Percentiles rank a stretch among this genome's conserved stretches.
Evolutionary conservation across 345 rosid species (phyloP).

Genomic region (Acer campestre): DNA sequence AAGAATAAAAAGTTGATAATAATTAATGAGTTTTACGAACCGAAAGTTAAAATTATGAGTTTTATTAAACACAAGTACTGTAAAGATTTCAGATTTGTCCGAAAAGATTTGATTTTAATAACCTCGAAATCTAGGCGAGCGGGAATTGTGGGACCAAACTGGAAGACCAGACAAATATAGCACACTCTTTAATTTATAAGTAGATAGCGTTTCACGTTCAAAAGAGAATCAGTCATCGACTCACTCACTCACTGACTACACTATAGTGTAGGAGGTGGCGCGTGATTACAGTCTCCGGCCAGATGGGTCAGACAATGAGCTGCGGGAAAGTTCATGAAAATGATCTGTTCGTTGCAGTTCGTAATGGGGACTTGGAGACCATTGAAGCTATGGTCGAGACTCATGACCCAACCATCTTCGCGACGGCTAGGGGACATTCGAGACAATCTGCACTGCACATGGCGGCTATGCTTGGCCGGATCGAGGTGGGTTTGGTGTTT

Average conservation of each 20-base stretch:
- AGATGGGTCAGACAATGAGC: constrained; percentile 44
- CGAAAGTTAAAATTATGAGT: constrained; percentile 1
- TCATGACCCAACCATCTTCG: constrained; percentile 28
- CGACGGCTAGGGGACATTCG: constrained; percentile 29
- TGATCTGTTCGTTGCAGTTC: constrained; percentile 34
- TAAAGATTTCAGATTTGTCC: background rate
- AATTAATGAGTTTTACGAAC: background rate
- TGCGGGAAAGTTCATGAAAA: constrained; percentile 33
- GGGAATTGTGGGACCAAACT: constrained; percentile 30
- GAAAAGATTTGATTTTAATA: constrained; percentile 14
- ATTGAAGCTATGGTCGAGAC: constrained; percentile 38
- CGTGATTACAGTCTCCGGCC: constrained; percentile 3
- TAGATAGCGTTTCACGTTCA: constrained; percentile 5
- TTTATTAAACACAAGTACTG: background rate
- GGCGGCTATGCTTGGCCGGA: constrained; percentile 50
- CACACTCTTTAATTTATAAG: background rate
- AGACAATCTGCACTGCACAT: constrained; percentile 42
- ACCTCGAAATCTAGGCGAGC: constrained; percentile 32
- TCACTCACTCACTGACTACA: constrained; percentile 3
- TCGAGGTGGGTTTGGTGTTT: constrained; percentile 36
- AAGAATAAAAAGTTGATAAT: background rate
- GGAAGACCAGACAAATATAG: constrained; percentile 6
- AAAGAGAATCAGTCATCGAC: background rate
- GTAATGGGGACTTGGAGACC: constrained; percentile 32
- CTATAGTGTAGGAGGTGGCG: constrained; percentile 22